Evolutionary conservation across 352 stramenopile species (phyloP).

Genomic region (Phytophthora uliginosa): DNA sequence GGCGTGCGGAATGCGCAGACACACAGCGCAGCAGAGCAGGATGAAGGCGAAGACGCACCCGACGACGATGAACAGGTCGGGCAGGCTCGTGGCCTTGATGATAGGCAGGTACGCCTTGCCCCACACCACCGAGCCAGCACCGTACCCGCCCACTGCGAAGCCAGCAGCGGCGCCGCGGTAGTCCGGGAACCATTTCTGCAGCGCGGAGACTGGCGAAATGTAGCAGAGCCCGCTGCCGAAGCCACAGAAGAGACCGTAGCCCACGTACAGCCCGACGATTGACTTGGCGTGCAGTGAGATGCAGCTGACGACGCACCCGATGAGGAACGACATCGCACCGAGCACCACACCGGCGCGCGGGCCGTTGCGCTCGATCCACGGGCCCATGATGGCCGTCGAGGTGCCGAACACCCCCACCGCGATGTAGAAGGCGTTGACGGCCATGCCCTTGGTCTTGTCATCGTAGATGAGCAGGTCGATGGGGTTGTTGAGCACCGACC

Average conservation of each 20-base stretch:
- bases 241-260: constrained; percentile 73
- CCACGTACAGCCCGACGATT: constrained; percentile 67
- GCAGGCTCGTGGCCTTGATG: constrained; percentile 58
- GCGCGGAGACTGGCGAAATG: constrained; percentile 77
- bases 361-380: constrained; percentile 74
- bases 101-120: constrained; percentile 70
- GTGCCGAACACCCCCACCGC: constrained; percentile 69
- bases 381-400: constrained; percentile 71
- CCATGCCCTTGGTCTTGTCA: constrained; percentile 57
- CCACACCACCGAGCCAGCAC: constrained; percentile 73
- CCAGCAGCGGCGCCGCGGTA: constrained; percentile 74
- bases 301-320: constrained; percentile 56
- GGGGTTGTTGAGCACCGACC: constrained; percentile 81
- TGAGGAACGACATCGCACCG: constrained; percentile 60
- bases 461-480: constrained; percentile 67
- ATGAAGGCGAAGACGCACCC: constrained; percentile 50
- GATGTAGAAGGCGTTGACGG: constrained; percentile 84
- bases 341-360: constrained; percentile 61
- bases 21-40: constrained; percentile 53
- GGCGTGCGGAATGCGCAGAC: constrained; percentile 57
- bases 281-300: constrained; percentile 61
- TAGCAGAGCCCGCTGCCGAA: constrained; percentile 80
- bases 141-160: constrained; percentile 75
- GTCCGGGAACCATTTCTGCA: constrained; percentile 87
- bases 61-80: constrained; percentile 62